Conservation (phyloP, 139 green algal species). For the Tetradesmus obliquus region DNA sequence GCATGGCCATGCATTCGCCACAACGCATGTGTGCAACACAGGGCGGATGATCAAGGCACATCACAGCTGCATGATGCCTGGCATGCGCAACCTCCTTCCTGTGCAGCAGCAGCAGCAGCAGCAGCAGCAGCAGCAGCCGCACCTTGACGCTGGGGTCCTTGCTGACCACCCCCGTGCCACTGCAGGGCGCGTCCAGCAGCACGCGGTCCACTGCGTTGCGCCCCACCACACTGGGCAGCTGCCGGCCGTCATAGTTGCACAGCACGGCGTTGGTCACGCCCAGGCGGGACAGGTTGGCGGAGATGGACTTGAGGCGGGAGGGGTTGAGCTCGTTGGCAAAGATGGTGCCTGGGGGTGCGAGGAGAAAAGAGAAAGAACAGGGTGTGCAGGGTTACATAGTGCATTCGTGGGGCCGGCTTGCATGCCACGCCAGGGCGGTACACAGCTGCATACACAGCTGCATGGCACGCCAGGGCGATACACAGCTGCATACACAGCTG, state of each 20-base stretch:
- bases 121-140: background rate
- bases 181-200: conserved; percentile 98
- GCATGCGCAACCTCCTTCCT: too few species aligned
- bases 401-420: too few species aligned
- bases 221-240: conserved; percentile 89
- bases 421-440: too few species aligned
- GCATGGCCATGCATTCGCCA: too few species aligned
- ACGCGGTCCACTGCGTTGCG: conserved; percentile 88
- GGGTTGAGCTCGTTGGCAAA: conserved; percentile 98
- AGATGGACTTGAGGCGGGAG: conserved; percentile 93
- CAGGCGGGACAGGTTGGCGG: conserved; percentile 95
- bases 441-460: too few species aligned
- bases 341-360: conserved; percentile 70
- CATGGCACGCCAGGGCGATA: too few species aligned
- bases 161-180: conserved; percentile 95
- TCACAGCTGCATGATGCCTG: too few species aligned
- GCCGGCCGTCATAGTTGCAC: conserved; percentile 94
- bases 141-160: conserved; percentile 97
- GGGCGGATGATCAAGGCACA: too few species aligned
- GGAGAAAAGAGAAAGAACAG: background rate
- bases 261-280: conserved; percentile 96
- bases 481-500: too few species aligned
- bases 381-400: too few species aligned
- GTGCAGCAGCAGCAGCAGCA: too few species aligned
- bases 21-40: too few species aligned